These are phyloP conservation scores for Laburnicola sp. DNA, from an alignment of 2,329 filamentous ascomycete genomes.

Conservation along the genomic window DNA sequence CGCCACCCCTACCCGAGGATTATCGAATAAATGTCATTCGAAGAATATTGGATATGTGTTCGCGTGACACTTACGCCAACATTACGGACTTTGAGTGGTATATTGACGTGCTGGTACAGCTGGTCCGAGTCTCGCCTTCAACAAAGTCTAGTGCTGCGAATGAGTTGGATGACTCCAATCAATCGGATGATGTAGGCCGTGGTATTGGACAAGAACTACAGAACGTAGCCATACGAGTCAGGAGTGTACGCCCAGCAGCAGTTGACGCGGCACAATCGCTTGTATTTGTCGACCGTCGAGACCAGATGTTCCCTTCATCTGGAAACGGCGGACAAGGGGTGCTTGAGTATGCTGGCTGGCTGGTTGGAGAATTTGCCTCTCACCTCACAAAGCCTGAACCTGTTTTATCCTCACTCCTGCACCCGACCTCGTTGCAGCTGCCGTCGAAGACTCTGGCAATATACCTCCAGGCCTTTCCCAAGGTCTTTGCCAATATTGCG, in stretches of 20 bases:
- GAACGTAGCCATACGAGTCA: conserved; percentile 89
- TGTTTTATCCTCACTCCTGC: conserved; percentile 73
- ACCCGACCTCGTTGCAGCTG: conserved; percentile 62
- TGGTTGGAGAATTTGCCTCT: conserved; percentile 85
- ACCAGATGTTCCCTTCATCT: conserved; percentile 58
- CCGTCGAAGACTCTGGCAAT: conserved; percentile 72
- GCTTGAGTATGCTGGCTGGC: conserved; percentile 77
- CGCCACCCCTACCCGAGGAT: conserved; percentile 75
- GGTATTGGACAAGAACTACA: conserved; percentile 82
- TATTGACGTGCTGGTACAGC: conserved; percentile 82
- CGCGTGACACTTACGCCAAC: conserved; percentile 82
- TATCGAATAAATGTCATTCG: conserved; percentile 83
- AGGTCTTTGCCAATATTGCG: conserved; percentile 76
- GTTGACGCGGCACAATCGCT: conserved; percentile 78
- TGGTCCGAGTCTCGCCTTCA: conserved; percentile 71
- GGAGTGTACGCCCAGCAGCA: conserved; percentile 77
- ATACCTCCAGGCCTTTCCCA: conserved; percentile 81
- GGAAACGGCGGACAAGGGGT: conserved; percentile 62
- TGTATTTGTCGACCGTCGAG: conserved; percentile 65
- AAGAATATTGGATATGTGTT: conserved; percentile 85
- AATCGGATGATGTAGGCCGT: conserved; percentile 58
- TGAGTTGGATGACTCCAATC: conserved; percentile 32
- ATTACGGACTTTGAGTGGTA: conserved; percentile 97
- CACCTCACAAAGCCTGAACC: conserved; percentile 71
- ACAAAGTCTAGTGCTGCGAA: conserved; percentile 32